Percentiles rank a stretch among this genome's conserved stretches.
Conservation (phyloP, 768 basidiomycete species). For the Kwoniella dejecticola region DNA sequence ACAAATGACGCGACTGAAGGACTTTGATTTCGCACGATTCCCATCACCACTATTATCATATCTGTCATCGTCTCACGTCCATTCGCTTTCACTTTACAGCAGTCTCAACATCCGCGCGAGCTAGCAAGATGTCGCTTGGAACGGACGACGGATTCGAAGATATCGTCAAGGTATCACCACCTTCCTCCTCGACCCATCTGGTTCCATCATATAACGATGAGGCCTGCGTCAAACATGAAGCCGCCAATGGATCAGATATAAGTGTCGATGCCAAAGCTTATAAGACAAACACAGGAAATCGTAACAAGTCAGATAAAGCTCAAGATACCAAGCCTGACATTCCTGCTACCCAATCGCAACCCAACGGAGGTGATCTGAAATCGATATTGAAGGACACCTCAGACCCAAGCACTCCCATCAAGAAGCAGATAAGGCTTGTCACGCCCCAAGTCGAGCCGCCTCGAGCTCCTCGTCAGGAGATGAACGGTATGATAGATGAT, state of each 20-base stretch:
- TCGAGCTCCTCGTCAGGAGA: slow-evolving; percentile 7
- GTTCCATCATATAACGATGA: not conserved
- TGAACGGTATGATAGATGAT: slow-evolving; percentile 38
- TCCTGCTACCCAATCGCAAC: no score
- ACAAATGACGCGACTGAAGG: no score
- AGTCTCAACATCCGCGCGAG: not conserved
- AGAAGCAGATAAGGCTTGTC: slow-evolving; percentile 7
- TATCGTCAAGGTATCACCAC: slow-evolving; percentile 32
- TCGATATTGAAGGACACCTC: not conserved
- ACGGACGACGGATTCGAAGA: slow-evolving; percentile 23
- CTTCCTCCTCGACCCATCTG: slow-evolving; percentile 10
- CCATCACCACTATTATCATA: no score
- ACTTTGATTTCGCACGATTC: no score
- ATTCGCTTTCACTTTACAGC: not conserved
- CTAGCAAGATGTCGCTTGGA: not conserved
- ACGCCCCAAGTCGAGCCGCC: not conserved
- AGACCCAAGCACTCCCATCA: not conserved
- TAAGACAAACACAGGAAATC: no score
- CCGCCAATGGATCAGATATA: not conserved
- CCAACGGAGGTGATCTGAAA: not conserved
- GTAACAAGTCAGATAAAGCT: no score
- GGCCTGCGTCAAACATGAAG: not conserved
- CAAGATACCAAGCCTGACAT: not conserved
- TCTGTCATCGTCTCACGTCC: no score
- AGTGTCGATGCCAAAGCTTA: no score